Evolutionary conservation across 257 asterid genomes (phyloP).

Genomic region (Knoxia roxburghii): DNA sequence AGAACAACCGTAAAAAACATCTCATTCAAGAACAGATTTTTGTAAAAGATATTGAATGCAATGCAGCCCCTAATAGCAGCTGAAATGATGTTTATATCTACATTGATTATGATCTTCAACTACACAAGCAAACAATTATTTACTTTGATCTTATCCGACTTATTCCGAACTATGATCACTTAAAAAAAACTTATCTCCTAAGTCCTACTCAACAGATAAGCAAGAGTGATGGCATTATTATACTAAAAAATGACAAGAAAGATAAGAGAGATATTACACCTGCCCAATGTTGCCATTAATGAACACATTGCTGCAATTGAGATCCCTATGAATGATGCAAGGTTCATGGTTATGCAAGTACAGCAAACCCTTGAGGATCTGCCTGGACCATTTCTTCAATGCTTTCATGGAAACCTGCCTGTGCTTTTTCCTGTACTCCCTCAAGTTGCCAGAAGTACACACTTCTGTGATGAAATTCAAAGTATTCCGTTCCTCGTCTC

Average conservation of each 20-base stretch:
- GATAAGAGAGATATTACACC: slow-evolving; percentile 27
- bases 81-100: too few species aligned
- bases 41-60: background rate
- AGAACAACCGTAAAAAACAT: background rate
- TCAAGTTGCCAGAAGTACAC: slow-evolving; percentile 76
- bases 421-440: slow-evolving; percentile 74
- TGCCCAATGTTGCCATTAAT: slow-evolving; percentile 82
- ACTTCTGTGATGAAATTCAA: slow-evolving; percentile 82
- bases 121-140: background rate
- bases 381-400: slow-evolving; percentile 75
- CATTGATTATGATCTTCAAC: background rate
- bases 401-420: slow-evolving; percentile 66
- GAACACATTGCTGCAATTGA: slow-evolving; percentile 79
- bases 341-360: slow-evolving; percentile 74
- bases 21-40: background rate
- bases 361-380: slow-evolving; percentile 70
- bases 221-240: background rate
- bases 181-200: too few species aligned
- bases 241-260: background rate
- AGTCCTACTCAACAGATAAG: too few species aligned
- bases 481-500: slow-evolving; percentile 46
- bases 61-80: background rate
- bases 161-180: background rate
- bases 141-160: background rate
- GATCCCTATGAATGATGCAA: slow-evolving; percentile 72